Base-by-base conservation (phyloP, 228 moss, liverwort and hornwort genomes). In the Sphagnum fallax region DNA sequence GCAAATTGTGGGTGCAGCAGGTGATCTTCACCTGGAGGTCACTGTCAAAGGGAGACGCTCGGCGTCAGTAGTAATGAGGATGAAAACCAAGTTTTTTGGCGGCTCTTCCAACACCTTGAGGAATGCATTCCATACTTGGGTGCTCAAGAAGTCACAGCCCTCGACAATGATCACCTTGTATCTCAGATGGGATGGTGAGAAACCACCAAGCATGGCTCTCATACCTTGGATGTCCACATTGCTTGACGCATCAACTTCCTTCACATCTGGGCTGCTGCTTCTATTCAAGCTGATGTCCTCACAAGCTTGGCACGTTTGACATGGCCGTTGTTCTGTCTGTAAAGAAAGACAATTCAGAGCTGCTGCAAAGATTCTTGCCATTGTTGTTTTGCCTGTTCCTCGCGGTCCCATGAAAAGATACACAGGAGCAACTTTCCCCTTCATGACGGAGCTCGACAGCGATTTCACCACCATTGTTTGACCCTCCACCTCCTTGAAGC, bases 341-440 rank as follows among this genome's bases (percentile, higher is more conserved):
- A 74, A 69, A 12, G 83, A 81, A 66, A 87, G 78, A 58, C 94
- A 95, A 49, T 90, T 95, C 64, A 95, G 58, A 5, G 86, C 91
- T 18, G 81, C 80, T 0, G 94, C 94, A 59, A 95, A 91, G 50
- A 95, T 90, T 18, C 94, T 71, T 49, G 90, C 91, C 5, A 91
- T 78, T 0, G 91, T 83, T 1, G 91, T 90, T 59, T 95, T 95
- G 4, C 94, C 94, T 0, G 94, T 95, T 12, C 94, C 94, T 48
- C 91, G 84, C 52, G 94, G 91, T 6, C 94, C 94, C 66, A 86
- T 90, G 72, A 95, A 91, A 32, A 95, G 74, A 66, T 91, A 95
- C 8, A 91, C 83, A 0, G 94, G 91, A 5, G 94, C 91, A 49
- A 95, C 87, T 72, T 90, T 91, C 5, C 86, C 78, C 71, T 84